Conservation (phyloP, 106 monocot genomes). For the Posidonia australis region DNA sequence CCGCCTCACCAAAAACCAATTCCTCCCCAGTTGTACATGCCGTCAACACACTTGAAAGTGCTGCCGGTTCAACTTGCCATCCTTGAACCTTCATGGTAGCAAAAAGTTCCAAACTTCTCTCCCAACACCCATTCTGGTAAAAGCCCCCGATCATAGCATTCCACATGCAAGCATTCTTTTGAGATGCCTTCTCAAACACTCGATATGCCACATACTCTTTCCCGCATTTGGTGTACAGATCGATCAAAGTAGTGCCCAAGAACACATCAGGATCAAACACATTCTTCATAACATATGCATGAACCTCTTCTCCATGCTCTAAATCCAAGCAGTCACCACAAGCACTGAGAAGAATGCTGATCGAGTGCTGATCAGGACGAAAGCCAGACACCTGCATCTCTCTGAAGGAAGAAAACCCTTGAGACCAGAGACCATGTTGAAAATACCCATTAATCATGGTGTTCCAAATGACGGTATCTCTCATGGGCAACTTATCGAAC, state of each 20-base stretch:
- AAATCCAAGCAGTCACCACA: background rate
- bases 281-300: constrained; percentile 9
- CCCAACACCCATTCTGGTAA: constrained; percentile 6
- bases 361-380: background rate
- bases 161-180: constrained; percentile 6
- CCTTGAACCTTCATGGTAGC: constrained; percentile 2
- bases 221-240: constrained; percentile 10
- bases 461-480: constrained; percentile 10
- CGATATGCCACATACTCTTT: background rate
- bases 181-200: background rate
- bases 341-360: constrained; percentile 8
- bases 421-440: background rate
- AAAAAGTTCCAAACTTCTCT: constrained; percentile 13
- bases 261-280: too few relatives aligned
- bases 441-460: constrained; percentile 8
- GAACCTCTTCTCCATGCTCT: background rate
- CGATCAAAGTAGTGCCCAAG: constrained; percentile 1
- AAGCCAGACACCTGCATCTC: constrained; percentile 3
- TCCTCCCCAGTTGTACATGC: background rate
- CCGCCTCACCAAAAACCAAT: background rate
- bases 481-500: constrained; percentile 8
- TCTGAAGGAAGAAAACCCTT: constrained; percentile 5
- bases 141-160: constrained; percentile 15
- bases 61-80: background rate
- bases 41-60: constrained; percentile 2